Base-by-base conservation (phyloP, 179 eudicot species). In the Silene vulgaris region DNA sequence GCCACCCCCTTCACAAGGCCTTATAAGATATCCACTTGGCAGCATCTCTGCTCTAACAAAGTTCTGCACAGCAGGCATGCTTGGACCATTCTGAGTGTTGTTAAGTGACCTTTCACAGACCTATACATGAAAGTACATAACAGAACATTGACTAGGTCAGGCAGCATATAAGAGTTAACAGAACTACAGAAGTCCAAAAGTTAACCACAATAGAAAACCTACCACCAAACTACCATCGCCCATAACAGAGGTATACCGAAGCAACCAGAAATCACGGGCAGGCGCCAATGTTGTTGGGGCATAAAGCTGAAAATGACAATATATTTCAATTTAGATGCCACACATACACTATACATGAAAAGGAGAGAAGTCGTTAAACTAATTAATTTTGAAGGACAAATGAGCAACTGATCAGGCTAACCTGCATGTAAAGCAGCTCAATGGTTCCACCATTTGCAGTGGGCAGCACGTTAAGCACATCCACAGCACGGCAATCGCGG, bases 1-100 rank as follows among this genome's bases (percentile, higher is more conserved):
- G 37, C 98, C 96, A 73, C 97, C 94, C 23, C 97, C 98, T 61
- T 93, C 97, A 83, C 98, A 93, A 73, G 98, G 98, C 82, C 98
- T 85, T 76, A 93, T 91, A 23, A 93, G 87, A 81, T 84, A 91
- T 19, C 98, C 98, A 80, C 98, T 89, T 54, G 98, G 91, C 68
- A 93, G 83, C 89, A 91, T 87, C 81, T 93, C 98, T 16, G 95
- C 97, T 78, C 98, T 86, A 23, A 87, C 92, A 83, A 93, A 93
- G 80, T 85, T 89, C 80, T 83, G 97, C 30, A 89, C 98, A 0
- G 88, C 84, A 61, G 97, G 98, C 95, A 93, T 90, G 85, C 86
- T 87, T 20, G 98, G 93, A 83, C 98, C 98, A 79, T 91, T 91
- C 80, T 91, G 97, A 71, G 98, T 91, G 73, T 91, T 91, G 84